phyloP scores from a whole-genome alignment of 164 flowering plant species.

The Stephania japonica region DNA sequence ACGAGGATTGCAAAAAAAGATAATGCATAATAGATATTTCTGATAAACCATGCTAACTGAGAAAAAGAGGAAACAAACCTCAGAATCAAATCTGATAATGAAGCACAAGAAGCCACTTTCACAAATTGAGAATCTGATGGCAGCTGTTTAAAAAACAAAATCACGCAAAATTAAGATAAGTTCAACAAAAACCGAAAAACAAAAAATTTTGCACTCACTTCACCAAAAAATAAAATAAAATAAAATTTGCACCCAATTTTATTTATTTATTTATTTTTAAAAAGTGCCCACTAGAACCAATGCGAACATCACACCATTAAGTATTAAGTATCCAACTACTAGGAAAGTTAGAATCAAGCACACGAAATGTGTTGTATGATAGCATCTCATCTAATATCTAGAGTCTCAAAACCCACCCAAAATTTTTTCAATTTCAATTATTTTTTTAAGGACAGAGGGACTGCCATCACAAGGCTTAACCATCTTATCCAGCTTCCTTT shows the following conservation, averaged over 20 bases:
- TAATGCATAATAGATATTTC: no score
- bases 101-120: constrained; percentile 58
- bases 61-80: constrained; percentile 36
- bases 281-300: not conserved
- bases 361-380: not conserved
- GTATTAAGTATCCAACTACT: not conserved
- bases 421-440: not conserved
- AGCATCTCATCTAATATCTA: not conserved
- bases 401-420: not conserved
- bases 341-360: not conserved
- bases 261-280: no score
- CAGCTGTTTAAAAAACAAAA: constrained; percentile 30
- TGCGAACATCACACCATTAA: not conserved
- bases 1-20: not conserved
- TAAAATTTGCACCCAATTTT: constrained; percentile 38
- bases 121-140: constrained; percentile 55
- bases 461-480: not conserved
- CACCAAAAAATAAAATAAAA: constrained; percentile 32
- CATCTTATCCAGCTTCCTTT: not conserved
- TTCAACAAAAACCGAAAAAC: constrained; percentile 23
- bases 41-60: not conserved
- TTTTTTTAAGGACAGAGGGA: not conserved
- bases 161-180: not conserved
- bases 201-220: constrained; percentile 53
- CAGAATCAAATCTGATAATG: constrained; percentile 61